phyloP scores from a whole-genome alignment of 768 basidiomycete species.

The Agaricus subrufescens region DNA sequence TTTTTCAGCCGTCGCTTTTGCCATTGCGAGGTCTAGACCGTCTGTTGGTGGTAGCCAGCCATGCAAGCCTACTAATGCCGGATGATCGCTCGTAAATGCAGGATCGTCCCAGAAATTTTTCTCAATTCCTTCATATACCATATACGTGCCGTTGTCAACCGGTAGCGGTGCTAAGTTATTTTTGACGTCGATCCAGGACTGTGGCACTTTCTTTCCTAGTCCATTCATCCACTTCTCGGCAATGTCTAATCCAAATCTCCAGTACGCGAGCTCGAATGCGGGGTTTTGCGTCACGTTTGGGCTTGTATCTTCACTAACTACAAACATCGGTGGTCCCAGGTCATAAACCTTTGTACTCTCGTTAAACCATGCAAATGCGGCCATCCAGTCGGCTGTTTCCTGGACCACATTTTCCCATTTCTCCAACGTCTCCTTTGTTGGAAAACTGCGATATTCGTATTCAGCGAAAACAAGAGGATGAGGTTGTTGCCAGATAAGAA shows the following conservation, averaged over 20 bases:
- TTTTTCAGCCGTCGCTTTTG: constrained; percentile 46
- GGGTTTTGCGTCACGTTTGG: constrained; percentile 52
- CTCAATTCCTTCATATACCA: constrained; percentile 52
- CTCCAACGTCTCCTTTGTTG: constrained; percentile 31
- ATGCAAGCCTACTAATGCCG: constrained; percentile 48
- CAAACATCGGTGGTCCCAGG: constrained; percentile 55
- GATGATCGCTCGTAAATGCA: constrained; percentile 52
- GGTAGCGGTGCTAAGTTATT: constrained; percentile 47
- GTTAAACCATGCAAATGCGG: constrained; percentile 50
- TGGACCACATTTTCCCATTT: constrained; percentile 50
- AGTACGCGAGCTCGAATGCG: constrained; percentile 56
- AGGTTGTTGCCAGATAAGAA: constrained; percentile 60
- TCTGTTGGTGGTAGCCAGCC: constrained; percentile 54
- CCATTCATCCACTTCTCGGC: constrained; percentile 45
- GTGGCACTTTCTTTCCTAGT: constrained; percentile 36
- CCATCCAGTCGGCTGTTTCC: constrained; percentile 59
- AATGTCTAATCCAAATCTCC: constrained; percentile 44
- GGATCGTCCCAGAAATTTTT: constrained; percentile 48
- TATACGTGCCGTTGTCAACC: constrained; percentile 44
- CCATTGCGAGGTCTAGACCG: constrained; percentile 40
- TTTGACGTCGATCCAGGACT: constrained; percentile 39
- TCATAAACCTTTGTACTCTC: constrained; percentile 42
- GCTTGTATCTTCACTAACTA: constrained; percentile 52
- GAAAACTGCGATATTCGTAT: constrained; percentile 49
- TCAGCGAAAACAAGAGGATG: constrained; percentile 56